Base-by-base conservation (phyloP, 1,284 basidiomycete species). In the Leccinum fuscescens region DNA sequence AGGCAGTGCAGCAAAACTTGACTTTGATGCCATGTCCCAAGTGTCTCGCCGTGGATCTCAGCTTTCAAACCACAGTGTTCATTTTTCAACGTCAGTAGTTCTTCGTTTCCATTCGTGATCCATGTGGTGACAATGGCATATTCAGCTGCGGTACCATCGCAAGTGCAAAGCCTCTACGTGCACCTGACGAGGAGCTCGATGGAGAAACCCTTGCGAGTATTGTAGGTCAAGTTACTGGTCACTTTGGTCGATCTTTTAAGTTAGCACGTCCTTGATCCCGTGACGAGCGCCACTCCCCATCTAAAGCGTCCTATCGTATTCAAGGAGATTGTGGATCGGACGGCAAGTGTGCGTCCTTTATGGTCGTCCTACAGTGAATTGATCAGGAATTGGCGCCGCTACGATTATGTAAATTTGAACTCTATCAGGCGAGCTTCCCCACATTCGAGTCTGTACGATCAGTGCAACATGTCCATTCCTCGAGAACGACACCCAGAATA, bases 141-240 rank as follows among this genome's bases (percentile, higher is more conserved):
- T 42, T 42, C 42, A 68, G 65, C 4, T 33, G 48, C 55, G 9
- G 57, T 24, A 27, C 50, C 49, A 24, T 24, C 52, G 3, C 31
- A 44, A 68, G 53, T 53, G 60, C 17, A 58, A 24, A 68, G 60
- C 11, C 35, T 64, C 31, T 68, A 56, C 4, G 55, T 57, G 44
- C 60, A 65, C 11, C 67, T 67, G 37, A 39, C 37, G 37, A 60
- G 20, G 52, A 54, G 33, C 5, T 37, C 24, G 46, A 51, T 4
- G 24, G 42, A 55, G 35, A 70, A 67, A 51, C 68, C 58, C 48
- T 64, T 65, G 53, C 57, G 65, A 55, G 60, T 69, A 42, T 53
- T 71, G 46, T 72, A 71, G 59, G 39, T 27, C 27, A 39, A 15
- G 12, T 29, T 55, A 22, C 27, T 17, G 31, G 24, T 42, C 15